phyloP scores from a whole-genome alignment of 441 rosid species.

The Populus hybrid region DNA sequence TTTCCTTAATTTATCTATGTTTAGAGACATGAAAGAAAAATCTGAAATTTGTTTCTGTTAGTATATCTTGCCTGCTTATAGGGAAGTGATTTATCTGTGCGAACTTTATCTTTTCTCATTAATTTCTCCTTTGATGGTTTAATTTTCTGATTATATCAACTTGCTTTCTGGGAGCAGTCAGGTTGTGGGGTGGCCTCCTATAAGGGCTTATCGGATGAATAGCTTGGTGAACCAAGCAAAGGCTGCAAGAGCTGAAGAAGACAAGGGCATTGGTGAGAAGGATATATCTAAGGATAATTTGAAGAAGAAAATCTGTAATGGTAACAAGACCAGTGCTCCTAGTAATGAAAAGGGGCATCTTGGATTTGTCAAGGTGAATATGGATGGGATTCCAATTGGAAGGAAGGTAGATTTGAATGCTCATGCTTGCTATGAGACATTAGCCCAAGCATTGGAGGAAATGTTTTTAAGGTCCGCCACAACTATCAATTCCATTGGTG shows the following conservation, averaged over 20 bases:
- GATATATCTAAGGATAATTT: slow-evolving; percentile 39
- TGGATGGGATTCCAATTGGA: slow-evolving; percentile 88
- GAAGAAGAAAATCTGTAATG: slow-evolving; percentile 37
- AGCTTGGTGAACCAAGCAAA: slow-evolving; percentile 62
- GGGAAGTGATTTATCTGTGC: neutral
- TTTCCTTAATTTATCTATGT: neutral
- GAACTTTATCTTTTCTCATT: neutral
- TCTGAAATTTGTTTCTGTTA: neutral
- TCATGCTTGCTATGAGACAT: slow-evolving; percentile 60
- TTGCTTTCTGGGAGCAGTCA: slow-evolving; percentile 51
- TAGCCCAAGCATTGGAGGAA: slow-evolving; percentile 59
- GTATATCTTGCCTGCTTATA: neutral
- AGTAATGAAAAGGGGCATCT: slow-evolving; percentile 39
- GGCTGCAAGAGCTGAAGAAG: slow-evolving; percentile 55
- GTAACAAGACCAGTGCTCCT: slow-evolving; percentile 16
- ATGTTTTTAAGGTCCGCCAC: slow-evolving; percentile 60
- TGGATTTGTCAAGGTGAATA: slow-evolving; percentile 79
- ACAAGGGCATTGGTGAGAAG: slow-evolving; percentile 30
- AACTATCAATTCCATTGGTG: slow-evolving; percentile 26
- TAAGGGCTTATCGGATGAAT: slow-evolving; percentile 72
- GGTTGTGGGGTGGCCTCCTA: slow-evolving; percentile 98
- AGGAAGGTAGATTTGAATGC: slow-evolving; percentile 78
- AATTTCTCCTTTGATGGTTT: neutral
- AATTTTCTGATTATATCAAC: slow-evolving; percentile 1
- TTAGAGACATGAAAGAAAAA: neutral